Base-by-base conservation (phyloP, 169 alveolate species). In the Plasmodium vinckei region DNA sequence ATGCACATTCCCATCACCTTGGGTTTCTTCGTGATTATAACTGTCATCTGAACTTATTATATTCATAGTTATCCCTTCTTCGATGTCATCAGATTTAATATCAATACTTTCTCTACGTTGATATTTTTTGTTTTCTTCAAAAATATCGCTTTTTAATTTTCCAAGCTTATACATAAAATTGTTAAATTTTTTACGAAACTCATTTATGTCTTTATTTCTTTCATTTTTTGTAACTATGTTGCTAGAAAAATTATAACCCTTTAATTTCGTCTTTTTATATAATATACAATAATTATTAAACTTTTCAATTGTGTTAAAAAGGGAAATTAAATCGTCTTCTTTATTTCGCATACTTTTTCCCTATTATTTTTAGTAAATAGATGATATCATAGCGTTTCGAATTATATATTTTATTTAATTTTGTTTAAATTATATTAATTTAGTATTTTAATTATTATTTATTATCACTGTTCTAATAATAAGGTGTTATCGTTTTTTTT, bases 231-330 rank as follows among this genome's bases (percentile, higher is more conserved):
- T 60, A 42, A 54, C 53, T 23, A 27, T 79, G n/a, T 79, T 65
- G 33, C 49, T 53, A 46, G 91, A 86, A 42, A 57, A 47, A 25
- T 23, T 57, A 59, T n/a, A 86, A 59, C 17, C 39, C 23, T 27
- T 69, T 10, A 59, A 19, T 15, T 69, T 9, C 51, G 44, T 86
- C 69, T 70, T 86, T 47, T 86, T 86, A 63, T 86, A 86, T 23
- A 44, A 10, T 27, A 27, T 46, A 10, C 91, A 86, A 33, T 65
- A 57, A 7, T 46, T 71, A 44, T 60, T 57, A 53, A 86, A 86
- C 56, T 73, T 87, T 19, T 86, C 91, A 57, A 86, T 73, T 19
- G 47, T 25, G 23, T 68, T 39, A 27, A 86, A 42, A 46, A 86
- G 87, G 69, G 87, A 69, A 56, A 86, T 15, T 59, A 69, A 33